Conservation (phyloP, 2,329 filamentous ascomycete genomes). For the Clonostachys byssicola region DNA sequence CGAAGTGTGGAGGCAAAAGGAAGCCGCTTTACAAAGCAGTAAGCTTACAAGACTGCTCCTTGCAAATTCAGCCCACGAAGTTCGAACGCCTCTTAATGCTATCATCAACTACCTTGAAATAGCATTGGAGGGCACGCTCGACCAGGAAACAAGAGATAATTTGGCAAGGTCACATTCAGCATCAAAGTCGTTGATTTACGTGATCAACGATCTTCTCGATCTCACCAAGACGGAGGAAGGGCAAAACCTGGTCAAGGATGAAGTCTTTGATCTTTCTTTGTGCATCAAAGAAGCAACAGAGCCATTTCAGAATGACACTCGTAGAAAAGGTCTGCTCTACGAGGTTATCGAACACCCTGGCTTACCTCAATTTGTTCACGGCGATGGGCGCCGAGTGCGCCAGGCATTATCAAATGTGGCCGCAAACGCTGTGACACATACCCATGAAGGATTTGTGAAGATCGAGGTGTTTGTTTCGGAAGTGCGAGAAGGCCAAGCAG, state of each 20-base stretch:
- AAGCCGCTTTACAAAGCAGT: constrained; percentile 76
- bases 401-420: constrained; percentile 80
- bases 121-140: constrained; percentile 74
- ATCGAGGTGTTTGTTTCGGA: constrained; percentile 66
- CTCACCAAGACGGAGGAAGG: constrained; percentile 86
- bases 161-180: constrained; percentile 81
- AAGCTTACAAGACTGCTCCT: constrained; percentile 75
- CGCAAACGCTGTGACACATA: constrained; percentile 82
- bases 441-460: constrained; percentile 59
- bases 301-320: constrained; percentile 69
- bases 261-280: constrained; percentile 66
- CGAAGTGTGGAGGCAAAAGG: constrained; percentile 89
- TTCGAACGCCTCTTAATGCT: constrained; percentile 84
- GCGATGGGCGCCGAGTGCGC: constrained; percentile 75
- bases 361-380: constrained; percentile 67
- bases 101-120: constrained; percentile 96
- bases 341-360: constrained; percentile 63
- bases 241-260: constrained; percentile 72
- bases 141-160: constrained; percentile 81
- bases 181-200: constrained; percentile 88
- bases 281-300: constrained; percentile 77
- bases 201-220: constrained; percentile 88
- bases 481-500: constrained; percentile 41
- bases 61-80: constrained; percentile 87
- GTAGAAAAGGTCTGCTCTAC: constrained; percentile 70